phyloP scores from a whole-genome alignment of 257 asterid species.

The Verbascum thapsus region DNA sequence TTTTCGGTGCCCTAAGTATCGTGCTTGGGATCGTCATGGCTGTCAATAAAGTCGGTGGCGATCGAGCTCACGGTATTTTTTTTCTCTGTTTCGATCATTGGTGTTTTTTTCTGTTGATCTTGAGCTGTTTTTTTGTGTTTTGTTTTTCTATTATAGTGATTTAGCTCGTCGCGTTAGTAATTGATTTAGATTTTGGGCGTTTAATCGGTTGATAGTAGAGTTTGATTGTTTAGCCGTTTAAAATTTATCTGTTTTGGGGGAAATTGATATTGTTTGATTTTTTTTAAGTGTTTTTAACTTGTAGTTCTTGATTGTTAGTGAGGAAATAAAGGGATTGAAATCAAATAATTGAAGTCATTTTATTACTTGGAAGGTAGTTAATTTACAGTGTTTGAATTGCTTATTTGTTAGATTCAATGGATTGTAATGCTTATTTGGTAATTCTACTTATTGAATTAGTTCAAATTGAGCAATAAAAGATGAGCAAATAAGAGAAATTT shows the following conservation, averaged over 20 bases:
- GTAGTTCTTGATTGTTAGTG: neutral
- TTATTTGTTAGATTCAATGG: neutral
- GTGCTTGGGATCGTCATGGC: constrained; percentile 81
- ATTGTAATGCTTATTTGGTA: neutral
- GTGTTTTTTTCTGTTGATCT: neutral
- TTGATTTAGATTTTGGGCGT: too few species aligned
- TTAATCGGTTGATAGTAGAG: too few species aligned
- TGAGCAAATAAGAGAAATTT: too few species aligned
- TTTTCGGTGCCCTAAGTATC: constrained; percentile 77
- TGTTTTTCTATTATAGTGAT: too few species aligned
- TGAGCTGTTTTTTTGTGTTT: constrained; percentile 12
- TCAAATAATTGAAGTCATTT: neutral
- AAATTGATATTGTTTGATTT: too few species aligned
- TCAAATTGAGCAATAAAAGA: too few species aligned
- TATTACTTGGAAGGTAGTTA: neutral
- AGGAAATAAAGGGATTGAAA: too few species aligned
- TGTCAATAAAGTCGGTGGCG: constrained; percentile 84
- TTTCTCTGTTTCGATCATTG: constrained; percentile 1
- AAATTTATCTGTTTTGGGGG: too few species aligned
- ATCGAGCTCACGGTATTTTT: constrained; percentile 83
- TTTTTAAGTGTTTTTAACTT: too few species aligned
- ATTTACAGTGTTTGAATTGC: neutral
- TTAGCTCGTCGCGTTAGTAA: too few species aligned
- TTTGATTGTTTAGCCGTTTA: too few species aligned
- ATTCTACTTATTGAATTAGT: too few species aligned